These are phyloP conservation scores for Alternaria infectoria DNA, from an alignment of 2,329 filamentous ascomycete genomes.

Conservation along the genomic window DNA sequence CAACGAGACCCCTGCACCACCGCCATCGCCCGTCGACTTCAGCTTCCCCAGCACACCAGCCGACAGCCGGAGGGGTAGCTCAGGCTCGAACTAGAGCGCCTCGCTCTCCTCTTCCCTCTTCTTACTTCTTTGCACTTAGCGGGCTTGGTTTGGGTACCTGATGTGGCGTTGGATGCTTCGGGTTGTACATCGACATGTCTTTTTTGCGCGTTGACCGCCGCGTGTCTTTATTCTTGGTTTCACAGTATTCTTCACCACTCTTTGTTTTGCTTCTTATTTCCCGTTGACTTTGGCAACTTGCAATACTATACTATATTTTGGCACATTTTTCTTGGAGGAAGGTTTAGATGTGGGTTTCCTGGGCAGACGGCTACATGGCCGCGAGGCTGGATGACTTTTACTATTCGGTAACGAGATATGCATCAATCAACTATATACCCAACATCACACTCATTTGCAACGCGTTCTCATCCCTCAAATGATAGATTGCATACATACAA, in stretches of 20 bases:
- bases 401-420: background rate
- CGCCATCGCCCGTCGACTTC: constrained; percentile 51
- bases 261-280: background rate
- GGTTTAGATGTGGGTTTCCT: background rate
- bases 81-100: constrained; percentile 2
- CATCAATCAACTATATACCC: background rate
- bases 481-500: background rate
- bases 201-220: background rate
- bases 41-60: constrained; percentile 45
- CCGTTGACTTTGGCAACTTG: background rate
- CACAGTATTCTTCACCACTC: background rate
- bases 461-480: background rate
- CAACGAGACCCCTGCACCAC: constrained; percentile 50
- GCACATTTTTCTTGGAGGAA: background rate
- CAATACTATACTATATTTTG: background rate
- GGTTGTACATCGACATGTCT: background rate
- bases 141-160: constrained; percentile 14
- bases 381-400: background rate
- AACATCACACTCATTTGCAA: background rate
- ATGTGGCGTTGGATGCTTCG: background rate
- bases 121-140: constrained; percentile 41
- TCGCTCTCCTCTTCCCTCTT: constrained; percentile 7
- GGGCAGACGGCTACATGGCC: background rate
- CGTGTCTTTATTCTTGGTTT: background rate
- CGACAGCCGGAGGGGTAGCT: constrained; percentile 8